Evolutionary conservation across 2,329 filamentous ascomycete genomes (phyloP), one percentile per base, ranked within the genome.

Genomic region (Cladosporium colombiae): DNA sequence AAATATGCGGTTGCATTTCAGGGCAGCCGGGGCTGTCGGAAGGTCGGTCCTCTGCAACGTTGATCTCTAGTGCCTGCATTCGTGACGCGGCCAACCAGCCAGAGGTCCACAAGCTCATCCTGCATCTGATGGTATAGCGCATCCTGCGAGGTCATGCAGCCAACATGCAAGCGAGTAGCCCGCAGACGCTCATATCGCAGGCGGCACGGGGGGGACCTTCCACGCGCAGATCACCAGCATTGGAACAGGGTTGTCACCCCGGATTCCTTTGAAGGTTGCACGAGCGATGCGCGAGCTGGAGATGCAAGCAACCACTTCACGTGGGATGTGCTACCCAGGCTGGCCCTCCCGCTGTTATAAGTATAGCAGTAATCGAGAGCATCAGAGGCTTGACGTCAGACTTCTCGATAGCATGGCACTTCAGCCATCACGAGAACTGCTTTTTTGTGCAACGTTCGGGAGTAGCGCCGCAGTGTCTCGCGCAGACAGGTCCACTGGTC

Each of bases 31-130:
- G 61, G 61, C 50, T 63, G 50, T 63, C 61, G 61, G 61, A 53
- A 63, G 49, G 50, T 44, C 33, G 50, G 50, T 63, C 61, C 61
- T 63, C 49, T 62, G 60, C 60, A 55, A 55, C n/a, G 60, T 31
- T 49, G 61, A 63, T 56, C 61, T 18, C 29, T 35, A 63, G 61
- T 63, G 61, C 61, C 61, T 63, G 61, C 61, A 63, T 55, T 16
- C 14, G 49, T 62, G 60, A 56, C 61, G 61, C 61, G 61, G 61
- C 61, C 25, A 63, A 35, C 50, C 35, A 31, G 50, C 56, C 55
- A 55, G 55, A 57, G 29, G 55, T 18, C 59, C 44, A 23, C 59
- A 62, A 50, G 44, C 46, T 62, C 49, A 53, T 40, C 49, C 49
- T 62, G 46, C 60, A 53, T 62, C 44, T 61, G 23, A 31, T 29